phyloP scores from a whole-genome alignment of 805 yeast genomes.

The Diddensiella transvaalensis region DNA sequence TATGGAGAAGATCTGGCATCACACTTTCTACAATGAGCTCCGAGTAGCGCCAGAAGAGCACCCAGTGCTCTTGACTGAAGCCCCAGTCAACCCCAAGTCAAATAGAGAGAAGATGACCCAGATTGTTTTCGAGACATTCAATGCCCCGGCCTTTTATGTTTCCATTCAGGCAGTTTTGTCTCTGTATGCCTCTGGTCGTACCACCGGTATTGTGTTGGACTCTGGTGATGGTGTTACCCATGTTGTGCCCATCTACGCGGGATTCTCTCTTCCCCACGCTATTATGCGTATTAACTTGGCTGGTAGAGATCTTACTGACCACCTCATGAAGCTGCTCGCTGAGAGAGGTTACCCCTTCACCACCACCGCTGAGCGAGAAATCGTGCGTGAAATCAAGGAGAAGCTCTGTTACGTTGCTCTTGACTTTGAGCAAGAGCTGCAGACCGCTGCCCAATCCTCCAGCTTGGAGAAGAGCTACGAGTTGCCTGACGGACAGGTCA shows the following conservation, averaged over 20 bases:
- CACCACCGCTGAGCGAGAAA: conserved; percentile 99
- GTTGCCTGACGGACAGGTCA: conserved; percentile 99
- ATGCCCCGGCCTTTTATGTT: conserved; percentile 99
- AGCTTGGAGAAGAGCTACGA: conserved; percentile 98
- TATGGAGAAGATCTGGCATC: conserved; percentile 99
- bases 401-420: conserved; percentile 98
- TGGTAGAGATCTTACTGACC: conserved; percentile 99
- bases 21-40: conserved; percentile 99
- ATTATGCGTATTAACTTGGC: conserved; percentile 98
- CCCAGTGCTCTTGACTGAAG: conserved; percentile 98
- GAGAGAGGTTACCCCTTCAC: conserved; percentile 99
- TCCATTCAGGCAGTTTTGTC: conserved; percentile 98
- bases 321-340: conserved; percentile 96
- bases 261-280: conserved; percentile 99
- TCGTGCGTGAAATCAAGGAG: conserved; percentile 91
- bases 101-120: conserved; percentile 99
- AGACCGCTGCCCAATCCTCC: conserved; percentile 97
- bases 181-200: conserved; percentile 98
- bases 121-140: conserved; percentile 98
- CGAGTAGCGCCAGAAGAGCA: conserved; percentile 99
- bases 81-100: conserved; percentile 99
- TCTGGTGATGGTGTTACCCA: conserved; percentile 99
- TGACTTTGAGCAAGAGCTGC: conserved; percentile 99
- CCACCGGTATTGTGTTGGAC: conserved; percentile 99
- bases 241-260: conserved; percentile 99